Base-by-base conservation (phyloP, 2,329 filamentous ascomycete species). In the Blastomyces gilchristii region DNA sequence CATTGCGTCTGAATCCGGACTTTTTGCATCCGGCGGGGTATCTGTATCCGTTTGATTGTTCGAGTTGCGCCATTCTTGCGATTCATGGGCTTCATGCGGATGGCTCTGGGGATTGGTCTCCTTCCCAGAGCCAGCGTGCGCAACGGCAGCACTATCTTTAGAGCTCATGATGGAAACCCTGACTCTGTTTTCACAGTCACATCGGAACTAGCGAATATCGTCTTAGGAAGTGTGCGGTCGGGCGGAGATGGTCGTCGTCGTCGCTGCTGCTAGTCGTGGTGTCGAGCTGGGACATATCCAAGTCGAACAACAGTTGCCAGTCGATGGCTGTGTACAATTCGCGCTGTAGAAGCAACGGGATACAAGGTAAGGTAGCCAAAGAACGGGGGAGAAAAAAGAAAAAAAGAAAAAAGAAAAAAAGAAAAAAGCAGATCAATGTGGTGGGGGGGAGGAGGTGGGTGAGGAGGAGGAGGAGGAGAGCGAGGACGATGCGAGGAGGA, bases 1-100 rank as follows among this genome's bases (percentile, higher is more conserved):
- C 61, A 72, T 71, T 31, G 67, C 58, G 25, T 73, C 73, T 45
- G 69, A 59, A 34, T 66, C 62, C 45, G 70, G 65, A 11, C 45
- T 63, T 31, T 57, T 28, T 25, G 58, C 39, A n/a, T 58, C 62
- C 34, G 53, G 39, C 16, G 53, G 47, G 16, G 58, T 61, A 18
- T 41, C 57, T 54, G 58, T 28, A 39, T 43, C 37, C 12, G 59
- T 53, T 14, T 47, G 47, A 37, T 47, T 60, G 34, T 39, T 45
- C 18, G 59, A 59, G 28, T 58, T 31, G 25, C 25, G 39, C 54
- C 61, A 58, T 25, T 61, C 54, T n/a, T 53, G 45, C 18, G 18
- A 34, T 41, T 43, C 49, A 54, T 49, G n/a, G 11, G 37, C 8
- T 22, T 60, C 43, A 1, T 39, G 39, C 31, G 9, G 45, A 16